These are phyloP conservation scores for Solanum bulbocastanum DNA, from an alignment of 257 asterid genomes.

Conservation along the genomic window DNA sequence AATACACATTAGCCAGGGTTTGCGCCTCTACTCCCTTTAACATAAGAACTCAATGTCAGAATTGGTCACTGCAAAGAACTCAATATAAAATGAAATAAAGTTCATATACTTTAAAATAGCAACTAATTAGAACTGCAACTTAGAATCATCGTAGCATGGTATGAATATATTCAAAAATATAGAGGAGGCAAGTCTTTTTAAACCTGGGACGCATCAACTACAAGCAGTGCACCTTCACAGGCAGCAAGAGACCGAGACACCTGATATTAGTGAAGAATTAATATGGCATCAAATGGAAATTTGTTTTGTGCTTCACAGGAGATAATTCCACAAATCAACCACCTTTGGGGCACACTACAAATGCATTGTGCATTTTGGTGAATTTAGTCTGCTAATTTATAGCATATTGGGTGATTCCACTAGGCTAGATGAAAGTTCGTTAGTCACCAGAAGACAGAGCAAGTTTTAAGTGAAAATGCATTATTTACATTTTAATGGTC, in stretches of 20 bases:
- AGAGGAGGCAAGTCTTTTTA: conserved; percentile 7
- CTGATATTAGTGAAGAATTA: conserved; percentile 27
- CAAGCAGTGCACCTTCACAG: conserved; percentile 98
- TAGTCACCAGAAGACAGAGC: neutral
- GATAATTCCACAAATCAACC: neutral
- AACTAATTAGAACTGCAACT: neutral
- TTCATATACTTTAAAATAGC: neutral
- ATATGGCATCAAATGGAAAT: conserved; percentile 10
- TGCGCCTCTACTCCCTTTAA: conserved; percentile 98
- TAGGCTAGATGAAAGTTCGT: neutral
- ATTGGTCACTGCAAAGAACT: neutral
- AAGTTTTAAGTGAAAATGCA: neutral
- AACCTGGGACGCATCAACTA: conserved; percentile 99
- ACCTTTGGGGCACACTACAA: neutral
- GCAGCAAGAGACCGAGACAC: conserved; percentile 99
- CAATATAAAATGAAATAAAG: neutral
- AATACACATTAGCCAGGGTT: conserved; percentile 92
- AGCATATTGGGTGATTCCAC: neutral
- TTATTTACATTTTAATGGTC: neutral
- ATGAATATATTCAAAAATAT: neutral
- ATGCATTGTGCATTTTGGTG: neutral
- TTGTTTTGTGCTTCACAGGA: neutral
- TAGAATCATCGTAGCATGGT: neutral
- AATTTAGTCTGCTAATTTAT: neutral
- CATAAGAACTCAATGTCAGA: neutral